A percentile compares a stretch with the other conserved stretches of the same genome.
phyloP scores from a whole-genome alignment of 768 basidiomycete genomes.

The Lepiota venenata region DNA sequence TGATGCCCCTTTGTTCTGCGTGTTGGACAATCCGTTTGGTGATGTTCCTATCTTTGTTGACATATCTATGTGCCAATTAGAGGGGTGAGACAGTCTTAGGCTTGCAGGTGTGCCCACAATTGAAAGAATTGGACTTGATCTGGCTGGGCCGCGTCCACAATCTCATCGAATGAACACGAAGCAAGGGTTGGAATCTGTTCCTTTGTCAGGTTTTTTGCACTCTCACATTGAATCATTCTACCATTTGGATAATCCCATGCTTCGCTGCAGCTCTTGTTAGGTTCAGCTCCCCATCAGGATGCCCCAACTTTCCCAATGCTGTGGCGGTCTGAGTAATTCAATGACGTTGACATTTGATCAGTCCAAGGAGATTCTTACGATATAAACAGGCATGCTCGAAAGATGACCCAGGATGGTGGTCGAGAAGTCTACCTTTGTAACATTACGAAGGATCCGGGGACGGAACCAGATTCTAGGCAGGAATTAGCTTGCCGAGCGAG shows the following conservation, averaged over 20 bases:
- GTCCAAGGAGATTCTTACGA: conserved; percentile 17
- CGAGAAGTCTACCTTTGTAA: conserved; percentile 83
- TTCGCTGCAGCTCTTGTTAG: conserved; percentile 87
- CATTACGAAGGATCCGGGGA: conserved; percentile 81
- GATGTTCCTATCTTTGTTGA: conserved; percentile 85
- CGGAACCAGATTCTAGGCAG: conserved; percentile 81
- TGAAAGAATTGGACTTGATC: conserved; percentile 87
- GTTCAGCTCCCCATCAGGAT: conserved; percentile 92
- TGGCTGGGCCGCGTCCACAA: conserved; percentile 80
- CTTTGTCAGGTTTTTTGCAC: not conserved
- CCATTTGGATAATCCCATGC: conserved; percentile 50
- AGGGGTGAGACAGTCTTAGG: not conserved
- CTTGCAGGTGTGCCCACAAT: conserved; percentile 42
- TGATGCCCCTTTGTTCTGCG: conserved; percentile 87
- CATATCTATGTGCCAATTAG: conserved; percentile 50
- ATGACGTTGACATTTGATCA: not conserved
- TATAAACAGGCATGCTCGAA: conserved; percentile 73
- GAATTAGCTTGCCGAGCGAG: conserved; percentile 7
- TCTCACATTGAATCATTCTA: conserved; percentile 10
- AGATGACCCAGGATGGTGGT: conserved; percentile 77
- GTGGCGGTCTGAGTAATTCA: conserved; percentile 54
- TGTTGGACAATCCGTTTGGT: conserved; percentile 87
- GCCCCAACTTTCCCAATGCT: conserved; percentile 92
- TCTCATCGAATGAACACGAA: conserved; percentile 94
- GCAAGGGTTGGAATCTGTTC: conserved; percentile 90